Evolutionary conservation across 352 stramenopile species (phyloP).

Genomic region (Pythium pectinolyticum): DNA sequence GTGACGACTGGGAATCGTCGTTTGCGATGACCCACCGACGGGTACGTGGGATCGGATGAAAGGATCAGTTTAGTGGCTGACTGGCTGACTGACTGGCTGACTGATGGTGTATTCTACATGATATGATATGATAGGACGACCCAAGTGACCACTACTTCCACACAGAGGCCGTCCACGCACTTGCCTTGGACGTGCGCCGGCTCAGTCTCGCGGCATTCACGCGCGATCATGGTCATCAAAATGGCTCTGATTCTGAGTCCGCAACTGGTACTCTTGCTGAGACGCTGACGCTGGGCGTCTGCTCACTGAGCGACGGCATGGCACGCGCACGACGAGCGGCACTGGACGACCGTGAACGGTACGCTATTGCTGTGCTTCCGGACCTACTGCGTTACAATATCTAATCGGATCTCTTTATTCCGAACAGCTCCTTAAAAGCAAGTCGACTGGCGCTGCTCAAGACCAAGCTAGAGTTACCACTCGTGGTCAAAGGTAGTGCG

Average conservation of each 20-base stretch:
- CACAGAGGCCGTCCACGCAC: background rate
- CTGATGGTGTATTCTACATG: background rate
- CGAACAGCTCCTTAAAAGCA: conserved; percentile 17
- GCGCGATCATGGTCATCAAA: too few relatives aligned
- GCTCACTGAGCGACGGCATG: conserved; percentile 13
- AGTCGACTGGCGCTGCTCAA: conserved; percentile 36
- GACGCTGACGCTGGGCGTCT: conserved; percentile 3
- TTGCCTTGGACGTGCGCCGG: conserved; percentile 14
- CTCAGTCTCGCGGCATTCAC: conserved; percentile 19
- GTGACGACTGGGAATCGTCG: conserved; percentile 14
- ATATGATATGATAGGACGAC: conserved; percentile 7
- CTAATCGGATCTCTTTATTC: background rate
- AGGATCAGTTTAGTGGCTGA: too few relatives aligned
- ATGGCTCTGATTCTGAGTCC: too few relatives aligned
- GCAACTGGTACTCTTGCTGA: background rate
- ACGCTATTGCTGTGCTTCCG: background rate
- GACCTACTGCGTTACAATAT: background rate
- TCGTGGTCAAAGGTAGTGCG: conserved; percentile 27
- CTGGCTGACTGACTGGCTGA: background rate
- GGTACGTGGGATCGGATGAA: too few relatives aligned
- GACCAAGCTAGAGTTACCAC: conserved; percentile 37
- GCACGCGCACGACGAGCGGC: conserved; percentile 10
- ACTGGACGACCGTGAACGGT: conserved; percentile 7
- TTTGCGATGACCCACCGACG: background rate
- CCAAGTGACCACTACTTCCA: conserved; percentile 22